These are phyloP conservation scores for Puccinia sorghi DNA, from an alignment of 1,284 basidiomycete species.

Conservation along the genomic window DNA sequence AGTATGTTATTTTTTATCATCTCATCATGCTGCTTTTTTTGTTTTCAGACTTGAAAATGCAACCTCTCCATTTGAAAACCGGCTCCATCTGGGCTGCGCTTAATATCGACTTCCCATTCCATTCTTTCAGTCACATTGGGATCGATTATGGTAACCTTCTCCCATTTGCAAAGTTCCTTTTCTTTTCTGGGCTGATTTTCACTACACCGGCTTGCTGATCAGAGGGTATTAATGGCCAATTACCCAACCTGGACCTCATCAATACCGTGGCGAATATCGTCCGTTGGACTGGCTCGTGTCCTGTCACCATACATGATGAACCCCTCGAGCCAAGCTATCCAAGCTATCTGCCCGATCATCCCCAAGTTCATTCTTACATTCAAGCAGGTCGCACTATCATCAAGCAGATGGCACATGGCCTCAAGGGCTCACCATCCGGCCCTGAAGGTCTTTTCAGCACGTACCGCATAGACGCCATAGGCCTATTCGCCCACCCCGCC, in stretches of 20 bases:
- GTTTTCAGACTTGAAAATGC: constrained; percentile 66
- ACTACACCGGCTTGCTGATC: constrained; percentile 21
- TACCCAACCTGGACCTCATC: constrained; percentile 93
- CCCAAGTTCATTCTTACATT: constrained; percentile 63
- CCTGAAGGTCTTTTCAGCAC: constrained; percentile 63
- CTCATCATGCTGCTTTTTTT: not conserved
- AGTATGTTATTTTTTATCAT: not conserved
- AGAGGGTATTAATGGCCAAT: constrained; percentile 92
- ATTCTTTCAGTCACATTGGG: constrained; percentile 91
- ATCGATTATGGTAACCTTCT: constrained; percentile 74
- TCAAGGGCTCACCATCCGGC: constrained; percentile 63
- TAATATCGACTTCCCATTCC: constrained; percentile 91
- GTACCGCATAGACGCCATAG: constrained; percentile 91
- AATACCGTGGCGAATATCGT: constrained; percentile 79
- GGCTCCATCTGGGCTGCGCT: constrained; percentile 89
- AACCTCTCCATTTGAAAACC: constrained; percentile 67
- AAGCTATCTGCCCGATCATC: constrained; percentile 25
- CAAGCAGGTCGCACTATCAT: constrained; percentile 67
- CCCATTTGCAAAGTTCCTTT: too few species aligned
- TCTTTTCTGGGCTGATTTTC: too few species aligned
- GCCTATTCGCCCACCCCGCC: constrained; percentile 82
- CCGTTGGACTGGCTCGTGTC: constrained; percentile 64
- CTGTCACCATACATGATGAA: constrained; percentile 17
- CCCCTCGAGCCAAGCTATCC: constrained; percentile 12
- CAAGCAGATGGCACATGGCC: constrained; percentile 70